Percentiles rank a stretch among this genome's conserved stretches.
Conservation (phyloP, 805 yeast genomes). For the Candida alai region DNA sequence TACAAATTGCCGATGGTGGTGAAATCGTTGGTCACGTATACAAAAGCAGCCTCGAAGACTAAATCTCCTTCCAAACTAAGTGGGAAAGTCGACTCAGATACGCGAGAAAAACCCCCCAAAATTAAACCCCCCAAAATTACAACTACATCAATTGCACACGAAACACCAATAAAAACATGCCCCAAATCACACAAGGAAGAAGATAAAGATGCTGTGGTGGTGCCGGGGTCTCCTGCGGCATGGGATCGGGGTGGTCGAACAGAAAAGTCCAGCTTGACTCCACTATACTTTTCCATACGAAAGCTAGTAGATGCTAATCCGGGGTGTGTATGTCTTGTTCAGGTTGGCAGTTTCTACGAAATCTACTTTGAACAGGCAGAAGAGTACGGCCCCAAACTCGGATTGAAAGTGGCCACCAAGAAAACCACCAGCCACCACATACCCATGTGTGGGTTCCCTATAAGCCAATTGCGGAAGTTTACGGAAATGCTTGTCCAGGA, state of each 20-base stretch:
- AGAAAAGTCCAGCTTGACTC: constrained; percentile 26
- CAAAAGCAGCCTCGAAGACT: no score
- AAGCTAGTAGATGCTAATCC: constrained; percentile 30
- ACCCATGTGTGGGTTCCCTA: constrained; percentile 93
- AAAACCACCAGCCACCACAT: constrained; percentile 40
- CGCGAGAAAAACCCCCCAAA: no score
- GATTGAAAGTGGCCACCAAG: constrained; percentile 64
- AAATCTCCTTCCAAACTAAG: no score
- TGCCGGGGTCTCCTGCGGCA: no score
- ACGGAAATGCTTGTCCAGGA: constrained; percentile 71
- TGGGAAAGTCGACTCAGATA: no score
- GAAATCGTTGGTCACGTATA: no score
- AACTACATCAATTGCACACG: no score
- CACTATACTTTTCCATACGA: constrained; percentile 31
- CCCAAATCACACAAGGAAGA: no score
- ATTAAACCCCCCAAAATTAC: no score
- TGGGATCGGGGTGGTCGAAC: constrained; percentile 43
- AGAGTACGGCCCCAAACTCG: constrained; percentile 63
- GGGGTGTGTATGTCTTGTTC: constrained; percentile 49
- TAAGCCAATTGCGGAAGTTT: constrained; percentile 64
- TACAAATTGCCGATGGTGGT: no score
- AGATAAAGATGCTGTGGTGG: no score
- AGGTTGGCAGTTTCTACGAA: constrained; percentile 86
- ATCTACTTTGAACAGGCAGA: constrained; percentile 87
- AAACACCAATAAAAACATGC: no score